These are phyloP conservation scores for Knufia petricola DNA, from an alignment of 2,329 filamentous ascomycete genomes.

Conservation along the genomic window DNA sequence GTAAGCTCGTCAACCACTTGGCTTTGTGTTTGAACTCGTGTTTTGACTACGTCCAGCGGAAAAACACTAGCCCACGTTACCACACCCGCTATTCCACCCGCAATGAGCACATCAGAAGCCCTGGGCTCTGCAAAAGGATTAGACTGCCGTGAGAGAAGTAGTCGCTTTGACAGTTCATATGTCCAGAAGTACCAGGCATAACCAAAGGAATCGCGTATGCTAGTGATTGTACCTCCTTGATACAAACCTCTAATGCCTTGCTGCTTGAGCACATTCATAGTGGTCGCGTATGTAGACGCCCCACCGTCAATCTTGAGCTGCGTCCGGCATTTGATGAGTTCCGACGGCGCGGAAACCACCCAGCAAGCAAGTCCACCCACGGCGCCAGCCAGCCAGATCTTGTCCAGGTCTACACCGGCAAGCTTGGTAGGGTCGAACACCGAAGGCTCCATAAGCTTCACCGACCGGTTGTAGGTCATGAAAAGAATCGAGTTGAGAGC, in stretches of 20 bases:
- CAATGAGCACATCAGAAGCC: slow-evolving; percentile 59
- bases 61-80: slow-evolving; percentile 86
- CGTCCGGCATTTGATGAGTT: slow-evolving; percentile 80
- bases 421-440: slow-evolving; percentile 36
- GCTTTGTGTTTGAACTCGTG: slow-evolving; percentile 70
- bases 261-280: slow-evolving; percentile 48
- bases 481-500: slow-evolving; percentile 86
- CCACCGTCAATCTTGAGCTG: slow-evolving; percentile 49
- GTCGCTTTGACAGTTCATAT: slow-evolving; percentile 65
- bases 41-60: slow-evolving; percentile 86
- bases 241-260: slow-evolving; percentile 65
- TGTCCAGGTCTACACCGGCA: slow-evolving; percentile 45
- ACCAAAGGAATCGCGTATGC: slow-evolving; percentile 74
- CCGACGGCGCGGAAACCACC: slow-evolving; percentile 76
- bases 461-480: slow-evolving; percentile 79
- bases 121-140: slow-evolving; percentile 30
- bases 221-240: slow-evolving; percentile 70
- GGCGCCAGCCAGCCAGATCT: slow-evolving; percentile 71
- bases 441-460: slow-evolving; percentile 47
- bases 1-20: not conserved
- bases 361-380: slow-evolving; percentile 76
- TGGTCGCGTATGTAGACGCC: slow-evolving; percentile 54
- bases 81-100: slow-evolving; percentile 78
- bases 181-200: slow-evolving; percentile 98
- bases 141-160: slow-evolving; percentile 36